These are phyloP conservation scores for Phaffomyces thermotolerans DNA, from an alignment of 805 yeast genomes.

Conservation along the genomic window DNA sequence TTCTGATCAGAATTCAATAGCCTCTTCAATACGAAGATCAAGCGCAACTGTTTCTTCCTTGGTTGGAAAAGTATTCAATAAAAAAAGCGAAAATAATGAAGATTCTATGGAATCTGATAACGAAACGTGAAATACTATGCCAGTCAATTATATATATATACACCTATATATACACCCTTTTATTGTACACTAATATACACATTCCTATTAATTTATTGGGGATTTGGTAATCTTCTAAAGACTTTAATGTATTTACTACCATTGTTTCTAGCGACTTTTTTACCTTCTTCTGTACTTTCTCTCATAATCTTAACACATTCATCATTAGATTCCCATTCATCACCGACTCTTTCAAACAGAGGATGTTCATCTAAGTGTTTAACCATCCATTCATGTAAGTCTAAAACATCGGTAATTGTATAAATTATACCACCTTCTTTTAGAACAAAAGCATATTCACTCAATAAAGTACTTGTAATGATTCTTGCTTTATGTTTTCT, in stretches of 20 bases:
- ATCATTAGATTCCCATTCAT: slow-evolving; percentile 77
- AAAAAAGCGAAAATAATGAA: slow-evolving; percentile 12
- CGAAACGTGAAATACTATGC: too few relatives aligned
- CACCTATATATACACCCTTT: too few relatives aligned
- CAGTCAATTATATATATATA: too few relatives aligned
- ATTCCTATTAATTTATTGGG: slow-evolving; percentile 17
- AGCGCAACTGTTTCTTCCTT: slow-evolving; percentile 35
- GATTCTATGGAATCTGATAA: slow-evolving; percentile 10
- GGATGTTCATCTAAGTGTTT: slow-evolving; percentile 88
- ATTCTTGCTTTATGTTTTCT: slow-evolving; percentile 97
- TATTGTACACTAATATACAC: too few relatives aligned
- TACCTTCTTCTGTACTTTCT: slow-evolving; percentile 95
- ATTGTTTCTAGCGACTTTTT: slow-evolving; percentile 85
- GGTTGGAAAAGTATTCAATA: slow-evolving; percentile 25
- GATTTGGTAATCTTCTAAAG: slow-evolving; percentile 64
- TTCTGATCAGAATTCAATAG: slow-evolving; percentile 20
- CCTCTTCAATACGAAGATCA: slow-evolving; percentile 35
- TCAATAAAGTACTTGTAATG: slow-evolving; percentile 76
- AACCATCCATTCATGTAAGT: slow-evolving; percentile 95
- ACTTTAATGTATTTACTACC: slow-evolving; percentile 90
- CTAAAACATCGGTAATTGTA: slow-evolving; percentile 93
- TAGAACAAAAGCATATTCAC: slow-evolving; percentile 89
- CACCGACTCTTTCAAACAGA: slow-evolving; percentile 68
- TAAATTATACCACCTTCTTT: slow-evolving; percentile 83
- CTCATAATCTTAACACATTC: slow-evolving; percentile 82